Conservation (phyloP, 306 rosid genomes). For the Malus orientalis region DNA sequence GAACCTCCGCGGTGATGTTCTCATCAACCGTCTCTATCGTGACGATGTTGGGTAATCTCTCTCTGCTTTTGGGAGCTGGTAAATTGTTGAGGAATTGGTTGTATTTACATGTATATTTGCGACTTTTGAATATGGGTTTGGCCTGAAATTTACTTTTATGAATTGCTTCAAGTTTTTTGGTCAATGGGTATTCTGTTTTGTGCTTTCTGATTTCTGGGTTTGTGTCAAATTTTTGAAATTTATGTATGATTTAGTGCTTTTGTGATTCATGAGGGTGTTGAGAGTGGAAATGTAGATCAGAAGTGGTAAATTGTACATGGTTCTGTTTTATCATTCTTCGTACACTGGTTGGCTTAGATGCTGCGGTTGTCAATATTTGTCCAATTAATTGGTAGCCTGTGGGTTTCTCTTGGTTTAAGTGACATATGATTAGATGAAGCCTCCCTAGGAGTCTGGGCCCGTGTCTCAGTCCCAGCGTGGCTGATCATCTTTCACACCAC, state of each 20-base stretch:
- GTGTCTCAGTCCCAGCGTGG: too few relatives aligned
- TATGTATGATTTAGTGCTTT: not conserved
- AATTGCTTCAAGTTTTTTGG: not conserved
- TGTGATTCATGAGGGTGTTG: not conserved
- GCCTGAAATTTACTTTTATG: not conserved
- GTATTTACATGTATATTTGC: not conserved
- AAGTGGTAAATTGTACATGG: not conserved
- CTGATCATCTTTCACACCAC: too few relatives aligned
- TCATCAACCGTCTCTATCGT: conserved; percentile 93
- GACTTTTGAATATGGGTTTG: not conserved
- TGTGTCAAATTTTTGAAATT: not conserved
- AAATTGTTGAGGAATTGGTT: not conserved
- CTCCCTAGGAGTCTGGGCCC: too few relatives aligned
- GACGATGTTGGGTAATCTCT: conserved; percentile 81
- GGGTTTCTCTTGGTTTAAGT: not conserved
- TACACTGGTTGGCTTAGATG: too few relatives aligned
- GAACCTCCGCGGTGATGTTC: conserved; percentile 93
- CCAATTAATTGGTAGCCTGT: not conserved
- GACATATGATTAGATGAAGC: not conserved
- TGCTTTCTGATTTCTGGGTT: not conserved
- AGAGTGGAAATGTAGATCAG: not conserved
- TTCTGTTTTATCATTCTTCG: not conserved
- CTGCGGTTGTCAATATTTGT: not conserved
- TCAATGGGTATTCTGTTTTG: conserved; percentile 3
- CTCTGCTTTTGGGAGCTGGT: not conserved